These are phyloP conservation scores for Phyllachora maydis DNA, from an alignment of 2,329 filamentous ascomycete species.

Conservation along the genomic window DNA sequence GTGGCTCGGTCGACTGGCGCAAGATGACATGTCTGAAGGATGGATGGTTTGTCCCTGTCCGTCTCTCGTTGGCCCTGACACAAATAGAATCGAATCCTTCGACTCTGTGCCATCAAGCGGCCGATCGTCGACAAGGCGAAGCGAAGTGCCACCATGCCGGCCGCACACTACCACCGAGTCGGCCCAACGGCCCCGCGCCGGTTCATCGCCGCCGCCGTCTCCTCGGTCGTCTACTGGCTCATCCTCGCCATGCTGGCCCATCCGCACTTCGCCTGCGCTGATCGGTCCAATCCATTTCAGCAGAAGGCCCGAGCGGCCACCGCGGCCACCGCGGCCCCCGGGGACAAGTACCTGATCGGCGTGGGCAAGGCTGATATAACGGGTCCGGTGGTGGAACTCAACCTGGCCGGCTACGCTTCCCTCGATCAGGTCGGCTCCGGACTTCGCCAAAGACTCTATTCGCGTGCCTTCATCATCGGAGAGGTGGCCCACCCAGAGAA, in stretches of 20 bases:
- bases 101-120: too few species aligned
- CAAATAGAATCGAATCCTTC: too few species aligned
- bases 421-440: constrained; percentile 62
- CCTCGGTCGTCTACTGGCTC: constrained; percentile 13
- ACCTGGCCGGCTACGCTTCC: constrained; percentile 77
- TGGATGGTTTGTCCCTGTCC: too few species aligned
- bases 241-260: constrained; percentile 12
- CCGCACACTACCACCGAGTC: constrained; percentile 1
- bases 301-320: constrained; percentile 4
- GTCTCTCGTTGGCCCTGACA: too few species aligned
- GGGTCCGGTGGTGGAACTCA: constrained; percentile 69
- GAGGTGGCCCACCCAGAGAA: constrained; percentile 41
- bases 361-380: constrained; percentile 34
- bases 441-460: constrained; percentile 67
- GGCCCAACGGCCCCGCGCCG: constrained; percentile 7
- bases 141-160: constrained; percentile 2
- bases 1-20: too few species aligned
- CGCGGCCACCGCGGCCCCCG: too few species aligned
- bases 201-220: constrained; percentile 7
- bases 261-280: constrained; percentile 7
- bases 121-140: too few species aligned
- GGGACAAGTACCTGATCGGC: constrained; percentile 25
- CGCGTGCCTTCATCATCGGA: constrained; percentile 71
- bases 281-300: constrained; percentile 4
- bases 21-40: too few species aligned